Conservation (phyloP, 2,329 filamentous ascomycete genomes). For the Diaporthe sp. region DNA sequence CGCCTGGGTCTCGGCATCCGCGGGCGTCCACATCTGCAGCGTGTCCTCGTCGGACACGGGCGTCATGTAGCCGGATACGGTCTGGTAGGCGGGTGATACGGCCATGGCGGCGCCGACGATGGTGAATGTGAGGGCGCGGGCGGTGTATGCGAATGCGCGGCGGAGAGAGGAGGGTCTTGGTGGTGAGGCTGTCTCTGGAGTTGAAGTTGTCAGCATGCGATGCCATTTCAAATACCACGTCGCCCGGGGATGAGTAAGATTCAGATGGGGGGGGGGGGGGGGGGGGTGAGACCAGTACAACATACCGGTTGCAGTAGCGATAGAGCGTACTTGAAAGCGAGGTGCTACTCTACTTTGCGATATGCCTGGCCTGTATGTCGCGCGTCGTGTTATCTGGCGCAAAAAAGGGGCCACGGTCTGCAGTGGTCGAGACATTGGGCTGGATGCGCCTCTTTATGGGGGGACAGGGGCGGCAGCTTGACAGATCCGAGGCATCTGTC, state of each 20-base stretch:
- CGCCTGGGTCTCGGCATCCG: constrained; percentile 66
- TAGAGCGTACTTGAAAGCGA: constrained; percentile 30
- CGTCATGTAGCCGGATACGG: constrained; percentile 62
- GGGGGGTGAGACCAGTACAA: not conserved
- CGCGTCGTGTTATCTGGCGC: constrained; percentile 33
- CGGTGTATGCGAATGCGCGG: constrained; percentile 61
- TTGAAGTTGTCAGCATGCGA: constrained; percentile 17
- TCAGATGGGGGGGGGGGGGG: not conserved
- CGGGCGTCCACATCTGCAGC: constrained; percentile 73
- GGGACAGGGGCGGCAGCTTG: not conserved
- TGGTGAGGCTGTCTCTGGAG: constrained; percentile 42
- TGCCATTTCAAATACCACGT: not conserved
- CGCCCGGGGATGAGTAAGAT: not conserved
- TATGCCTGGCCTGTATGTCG: not conserved
- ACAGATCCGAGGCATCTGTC: not conserved
- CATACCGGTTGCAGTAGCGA: constrained; percentile 45
- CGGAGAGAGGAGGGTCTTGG: constrained; percentile 56
- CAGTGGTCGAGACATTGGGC: constrained; percentile 36
- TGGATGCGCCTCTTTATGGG: constrained; percentile 12
- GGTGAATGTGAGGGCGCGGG: constrained; percentile 63
- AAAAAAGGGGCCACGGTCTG: constrained; percentile 27
- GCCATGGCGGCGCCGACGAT: constrained; percentile 70
- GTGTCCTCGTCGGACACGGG: constrained; percentile 79
- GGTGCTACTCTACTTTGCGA: constrained; percentile 14
- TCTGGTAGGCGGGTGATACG: constrained; percentile 64